These are phyloP conservation scores for Chamaecyparis obtusa DNA, from an alignment of 75 land plant genomes.

Conservation along the genomic window DNA sequence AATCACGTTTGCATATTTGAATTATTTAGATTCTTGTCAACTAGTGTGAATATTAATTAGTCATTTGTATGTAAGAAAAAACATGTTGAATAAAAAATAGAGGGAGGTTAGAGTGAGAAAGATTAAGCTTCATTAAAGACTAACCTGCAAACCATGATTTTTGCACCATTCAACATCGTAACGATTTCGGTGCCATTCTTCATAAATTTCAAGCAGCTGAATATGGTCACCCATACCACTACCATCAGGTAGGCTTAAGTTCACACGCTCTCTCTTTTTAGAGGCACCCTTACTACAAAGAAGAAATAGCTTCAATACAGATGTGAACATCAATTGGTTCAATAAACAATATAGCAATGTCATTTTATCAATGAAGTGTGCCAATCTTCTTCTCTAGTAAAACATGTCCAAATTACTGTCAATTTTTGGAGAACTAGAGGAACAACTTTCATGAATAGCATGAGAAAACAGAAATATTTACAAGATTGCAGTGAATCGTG, in stretches of 20 bases:
- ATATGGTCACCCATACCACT: constrained; percentile 94
- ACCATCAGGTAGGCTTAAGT: constrained; percentile 75
- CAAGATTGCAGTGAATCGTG: not conserved
- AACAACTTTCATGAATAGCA: not conserved
- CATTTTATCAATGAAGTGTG: not conserved
- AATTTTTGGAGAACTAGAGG: not conserved
- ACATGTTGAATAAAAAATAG: not conserved
- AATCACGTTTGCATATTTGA: not conserved
- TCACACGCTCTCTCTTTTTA: constrained; percentile 63
- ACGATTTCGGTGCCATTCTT: constrained; percentile 57
- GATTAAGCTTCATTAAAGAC: not conserved
- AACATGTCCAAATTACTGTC: not conserved
- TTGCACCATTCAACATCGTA: constrained; percentile 81
- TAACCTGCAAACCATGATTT: constrained; percentile 71
- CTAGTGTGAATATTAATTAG: not conserved
- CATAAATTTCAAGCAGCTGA: constrained; percentile 90
- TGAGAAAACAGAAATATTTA: not conserved
- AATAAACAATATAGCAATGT: not conserved
- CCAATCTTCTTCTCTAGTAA: not conserved
- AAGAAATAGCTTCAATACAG: not conserved
- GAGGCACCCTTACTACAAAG: constrained; percentile 46
- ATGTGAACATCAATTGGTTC: not conserved
- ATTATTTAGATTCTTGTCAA: not conserved
- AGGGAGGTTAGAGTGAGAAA: not conserved
- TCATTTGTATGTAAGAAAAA: not conserved